Evolutionary conservation across 2,329 filamentous ascomycete genomes (phyloP), one percentile per base, ranked within the genome.

Genomic region (Emericellopsis atlantica): DNA sequence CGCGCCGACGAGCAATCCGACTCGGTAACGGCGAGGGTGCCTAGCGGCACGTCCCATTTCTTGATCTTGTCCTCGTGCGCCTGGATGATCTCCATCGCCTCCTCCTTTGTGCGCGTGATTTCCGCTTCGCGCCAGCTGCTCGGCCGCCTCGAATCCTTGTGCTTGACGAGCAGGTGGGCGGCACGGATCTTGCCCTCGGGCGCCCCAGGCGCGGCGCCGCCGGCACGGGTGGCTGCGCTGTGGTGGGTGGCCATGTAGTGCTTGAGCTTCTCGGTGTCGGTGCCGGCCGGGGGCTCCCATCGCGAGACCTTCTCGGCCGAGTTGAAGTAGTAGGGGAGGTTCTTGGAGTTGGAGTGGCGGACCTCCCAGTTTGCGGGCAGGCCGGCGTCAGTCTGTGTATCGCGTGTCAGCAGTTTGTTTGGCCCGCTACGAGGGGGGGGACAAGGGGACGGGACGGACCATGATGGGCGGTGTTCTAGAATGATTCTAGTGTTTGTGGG

Each of bases 271-370:
- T 95, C 88, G 43, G 84, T 84, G 65, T 98, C 86, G 51, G 89
- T 92, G 48, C 81, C 85, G 36, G 76, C 61, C 8, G 92, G 92
- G 4, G 92, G 90, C 59, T 96, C 92, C 92, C 92, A 98, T 65
- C 86, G 79, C 47, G 92, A 96, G 58, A 87, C 79, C 61, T 89
- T 90, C 48, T 87, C 85, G 51, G 66, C 67, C 36, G 82, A 70
- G 65, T 95, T 93, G 81, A 95, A 96, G 71, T 96, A 98, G 72
- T 98, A 98, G 32, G 92, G 92, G 31, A 96, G 82, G 66, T 94
- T 94, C 71, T 95, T 96, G 64, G 87, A 94, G 70, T 95, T 94
- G 62, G 87, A 95, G 68, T 93, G 87, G 61, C 92, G 87, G 57
- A 98, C 87, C 68, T 96, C 92, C 89, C 90, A 95, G 61, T 80